phyloP scores from a whole-genome alignment of 306 rosid genomes.

The Ochetophila trinervis region DNA sequence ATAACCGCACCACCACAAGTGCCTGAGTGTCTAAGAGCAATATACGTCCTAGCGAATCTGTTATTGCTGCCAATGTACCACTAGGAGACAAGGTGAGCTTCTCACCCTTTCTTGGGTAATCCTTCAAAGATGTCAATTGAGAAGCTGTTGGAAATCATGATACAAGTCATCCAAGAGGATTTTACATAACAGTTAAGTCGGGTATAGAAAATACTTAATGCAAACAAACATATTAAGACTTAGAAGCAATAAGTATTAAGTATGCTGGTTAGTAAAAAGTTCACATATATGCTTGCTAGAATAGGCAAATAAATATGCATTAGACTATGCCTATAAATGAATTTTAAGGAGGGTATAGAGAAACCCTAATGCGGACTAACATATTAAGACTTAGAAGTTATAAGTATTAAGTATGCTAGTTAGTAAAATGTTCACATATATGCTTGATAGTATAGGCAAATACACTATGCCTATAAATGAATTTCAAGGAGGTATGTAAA shows the following conservation, averaged over 20 bases:
- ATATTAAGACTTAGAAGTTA: too few species aligned
- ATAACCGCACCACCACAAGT: constrained; percentile 93
- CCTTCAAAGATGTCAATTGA: constrained; percentile 85
- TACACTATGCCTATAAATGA: background rate
- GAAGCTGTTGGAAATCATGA: constrained; percentile 62
- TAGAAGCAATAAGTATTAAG: too few species aligned
- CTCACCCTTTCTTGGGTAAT: constrained; percentile 97
- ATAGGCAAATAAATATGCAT: too few species aligned
- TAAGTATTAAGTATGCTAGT: too few species aligned
- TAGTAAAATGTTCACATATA: too few species aligned
- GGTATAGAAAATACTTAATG: background rate
- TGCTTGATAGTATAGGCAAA: too few species aligned
- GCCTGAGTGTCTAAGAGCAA: constrained; percentile 95
- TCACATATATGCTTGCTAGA: too few species aligned
- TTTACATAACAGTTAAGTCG: constrained; percentile 10
- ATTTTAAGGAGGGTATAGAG: background rate
- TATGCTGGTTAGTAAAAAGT: too few species aligned
- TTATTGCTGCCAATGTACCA: constrained; percentile 94
- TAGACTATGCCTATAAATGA: background rate
- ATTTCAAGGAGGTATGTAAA: background rate
- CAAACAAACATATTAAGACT: background rate
- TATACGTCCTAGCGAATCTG: constrained; percentile 98
- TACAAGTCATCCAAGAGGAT: constrained; percentile 28
- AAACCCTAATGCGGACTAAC: background rate
- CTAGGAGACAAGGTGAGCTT: constrained; percentile 94